These are phyloP conservation scores for Medakamo hakoo DNA, from an alignment of 139 green algal species.

Conservation along the genomic window DNA sequence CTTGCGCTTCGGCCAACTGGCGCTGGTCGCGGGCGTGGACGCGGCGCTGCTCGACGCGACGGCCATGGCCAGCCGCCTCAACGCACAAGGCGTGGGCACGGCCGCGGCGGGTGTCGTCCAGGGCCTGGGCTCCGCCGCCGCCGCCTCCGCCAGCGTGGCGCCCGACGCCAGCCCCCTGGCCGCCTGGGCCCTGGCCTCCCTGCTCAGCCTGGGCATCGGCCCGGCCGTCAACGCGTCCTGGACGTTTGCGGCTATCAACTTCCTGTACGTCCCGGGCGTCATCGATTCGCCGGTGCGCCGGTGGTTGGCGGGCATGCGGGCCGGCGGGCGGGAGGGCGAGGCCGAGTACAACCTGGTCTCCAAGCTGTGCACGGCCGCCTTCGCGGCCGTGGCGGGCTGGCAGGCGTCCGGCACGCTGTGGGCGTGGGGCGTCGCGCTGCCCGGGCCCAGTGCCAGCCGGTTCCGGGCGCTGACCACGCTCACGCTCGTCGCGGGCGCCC, in stretches of 20 bases:
- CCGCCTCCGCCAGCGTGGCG: background rate
- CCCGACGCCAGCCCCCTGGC: background rate
- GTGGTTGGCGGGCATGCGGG: background rate
- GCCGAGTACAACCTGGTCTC: background rate
- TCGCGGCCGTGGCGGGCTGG: background rate
- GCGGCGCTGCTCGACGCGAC: no score
- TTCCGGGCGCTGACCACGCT: constrained; percentile 1
- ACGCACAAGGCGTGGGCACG: no score
- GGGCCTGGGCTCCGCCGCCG: no score
- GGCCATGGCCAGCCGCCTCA: no score
- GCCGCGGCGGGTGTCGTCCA: no score
- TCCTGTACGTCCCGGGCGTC: background rate
- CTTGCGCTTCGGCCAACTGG: background rate
- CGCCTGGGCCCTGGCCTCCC: background rate
- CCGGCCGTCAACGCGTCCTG: constrained; percentile 7
- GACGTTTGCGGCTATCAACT: background rate
- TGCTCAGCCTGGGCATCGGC: constrained; percentile 3
- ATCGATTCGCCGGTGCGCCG: background rate
- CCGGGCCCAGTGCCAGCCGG: no score
- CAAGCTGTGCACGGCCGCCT: background rate
- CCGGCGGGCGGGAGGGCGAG: background rate
- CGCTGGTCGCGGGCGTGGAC: background rate
- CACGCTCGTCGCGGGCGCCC: background rate
- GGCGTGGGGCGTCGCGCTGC: no score
- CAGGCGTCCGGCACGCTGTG: no score